Conservation (phyloP, 306 rosid species). For the Prunus mume region DNA sequence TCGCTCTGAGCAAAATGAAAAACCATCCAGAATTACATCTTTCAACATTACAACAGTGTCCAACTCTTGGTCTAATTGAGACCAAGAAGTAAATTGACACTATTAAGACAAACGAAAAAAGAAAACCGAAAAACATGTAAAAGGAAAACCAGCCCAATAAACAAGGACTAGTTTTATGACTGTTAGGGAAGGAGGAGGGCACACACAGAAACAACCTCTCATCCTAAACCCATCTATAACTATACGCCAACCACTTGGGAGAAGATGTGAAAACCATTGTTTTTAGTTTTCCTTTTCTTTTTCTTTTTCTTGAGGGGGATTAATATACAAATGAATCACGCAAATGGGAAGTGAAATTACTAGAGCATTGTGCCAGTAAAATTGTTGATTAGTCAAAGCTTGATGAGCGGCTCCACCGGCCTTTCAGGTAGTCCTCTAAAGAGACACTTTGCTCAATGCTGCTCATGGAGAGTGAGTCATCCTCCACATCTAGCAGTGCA, state of each 20-base stretch:
- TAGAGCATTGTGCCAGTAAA: conserved; percentile 18
- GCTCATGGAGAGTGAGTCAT: conserved; percentile 84
- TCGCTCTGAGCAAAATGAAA: background rate
- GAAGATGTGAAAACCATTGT: conserved; percentile 8
- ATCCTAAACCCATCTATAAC: conserved; percentile 57
- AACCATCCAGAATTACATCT: conserved; percentile 30
- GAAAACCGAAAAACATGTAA: background rate
- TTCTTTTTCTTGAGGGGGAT: conserved; percentile 5
- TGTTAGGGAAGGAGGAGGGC: conserved; percentile 83
- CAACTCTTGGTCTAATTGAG: conserved; percentile 30
- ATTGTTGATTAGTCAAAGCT: conserved; percentile 71
- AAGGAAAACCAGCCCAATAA: conserved; percentile 29
- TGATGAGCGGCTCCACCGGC: conserved; percentile 90
- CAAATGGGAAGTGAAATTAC: conserved; percentile 7
- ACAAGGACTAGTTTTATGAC: conserved; percentile 23
- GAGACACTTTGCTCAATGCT: conserved; percentile 77
- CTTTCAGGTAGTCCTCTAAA: conserved; percentile 78
- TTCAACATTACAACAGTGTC: conserved; percentile 23
- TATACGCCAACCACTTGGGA: conserved; percentile 1
- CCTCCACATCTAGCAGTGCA: conserved; percentile 91
- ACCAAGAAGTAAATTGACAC: conserved; percentile 26
- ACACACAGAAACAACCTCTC: conserved; percentile 88
- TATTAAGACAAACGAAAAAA: background rate
- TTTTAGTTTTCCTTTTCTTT: background rate
- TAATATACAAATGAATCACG: conserved; percentile 47